Percentiles rank a stretch among this genome's conserved stretches.
These are phyloP conservation scores for Peronospora destructor DNA, from an alignment of 352 stramenopile species.

Conservation along the genomic window DNA sequence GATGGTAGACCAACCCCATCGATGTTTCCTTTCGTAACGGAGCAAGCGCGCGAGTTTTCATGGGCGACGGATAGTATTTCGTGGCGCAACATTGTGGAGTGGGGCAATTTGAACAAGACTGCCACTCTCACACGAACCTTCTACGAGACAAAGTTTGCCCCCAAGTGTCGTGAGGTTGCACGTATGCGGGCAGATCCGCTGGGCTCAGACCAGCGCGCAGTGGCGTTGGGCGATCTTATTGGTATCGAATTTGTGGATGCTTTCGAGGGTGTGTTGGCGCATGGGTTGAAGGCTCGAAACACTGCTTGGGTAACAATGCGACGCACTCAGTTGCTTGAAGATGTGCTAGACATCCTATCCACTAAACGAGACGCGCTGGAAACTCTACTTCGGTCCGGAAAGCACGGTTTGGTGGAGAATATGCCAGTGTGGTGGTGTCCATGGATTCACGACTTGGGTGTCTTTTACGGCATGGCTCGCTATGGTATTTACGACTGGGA, in stretches of 20 bases:
- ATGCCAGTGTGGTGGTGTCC: conserved; percentile 88
- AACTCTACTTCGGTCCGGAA: conserved; percentile 52
- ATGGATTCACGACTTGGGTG: conserved; percentile 75
- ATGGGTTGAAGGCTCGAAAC: conserved; percentile 81
- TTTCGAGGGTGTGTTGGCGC: conserved; percentile 71
- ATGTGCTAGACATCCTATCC: conserved; percentile 60
- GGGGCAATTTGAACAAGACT: conserved; percentile 81
- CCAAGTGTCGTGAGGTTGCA: conserved; percentile 70
- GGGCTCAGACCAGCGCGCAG: conserved; percentile 62
- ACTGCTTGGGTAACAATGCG: conserved; percentile 78
- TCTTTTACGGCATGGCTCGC: conserved; percentile 76
- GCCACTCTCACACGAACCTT: conserved; percentile 47
- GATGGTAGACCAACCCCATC: conserved; percentile 27
- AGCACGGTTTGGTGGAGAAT: conserved; percentile 44
- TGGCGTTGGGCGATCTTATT: conserved; percentile 67
- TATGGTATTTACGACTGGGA: conserved; percentile 72
- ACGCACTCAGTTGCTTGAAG: conserved; percentile 61
- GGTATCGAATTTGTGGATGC: conserved; percentile 85
- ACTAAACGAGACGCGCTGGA: conserved; percentile 34
- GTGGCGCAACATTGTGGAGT: conserved; percentile 78
- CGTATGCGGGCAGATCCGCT: conserved; percentile 76
- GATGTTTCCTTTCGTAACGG: conserved; percentile 26
- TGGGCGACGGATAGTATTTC: conserved; percentile 79
- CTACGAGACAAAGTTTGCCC: conserved; percentile 68
- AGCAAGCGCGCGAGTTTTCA: conserved; percentile 41